A percentile compares a stretch with the other conserved stretches of the same genome.
Conservation (phyloP, 2,329 filamentous ascomycete species). For the Pseudogymnoascus sp. region DNA sequence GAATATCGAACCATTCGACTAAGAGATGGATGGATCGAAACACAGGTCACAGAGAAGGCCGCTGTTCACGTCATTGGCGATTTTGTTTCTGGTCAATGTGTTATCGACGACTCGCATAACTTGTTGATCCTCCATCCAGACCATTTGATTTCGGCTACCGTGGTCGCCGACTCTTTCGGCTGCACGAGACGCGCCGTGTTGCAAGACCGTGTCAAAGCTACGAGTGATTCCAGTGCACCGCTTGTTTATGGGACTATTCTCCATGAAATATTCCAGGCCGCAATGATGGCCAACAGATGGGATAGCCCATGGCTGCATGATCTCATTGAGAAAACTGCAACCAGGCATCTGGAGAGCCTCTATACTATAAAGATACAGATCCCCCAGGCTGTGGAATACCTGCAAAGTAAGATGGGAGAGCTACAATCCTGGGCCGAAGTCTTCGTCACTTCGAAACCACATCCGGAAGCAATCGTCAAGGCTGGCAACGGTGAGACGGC, state of each 20-base stretch:
- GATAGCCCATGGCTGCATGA: constrained; percentile 55
- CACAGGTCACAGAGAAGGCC: constrained; percentile 61
- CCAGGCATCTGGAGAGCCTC: constrained; percentile 76
- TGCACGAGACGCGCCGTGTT: constrained; percentile 86
- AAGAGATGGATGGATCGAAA: constrained; percentile 80
- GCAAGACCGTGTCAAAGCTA: constrained; percentile 90
- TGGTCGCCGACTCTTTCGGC: constrained; percentile 91
- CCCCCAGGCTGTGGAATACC: constrained; percentile 64
- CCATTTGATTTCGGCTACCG: constrained; percentile 88
- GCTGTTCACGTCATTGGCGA: constrained; percentile 81
- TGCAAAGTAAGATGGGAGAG: constrained; percentile 75
- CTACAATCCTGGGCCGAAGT: constrained; percentile 73
- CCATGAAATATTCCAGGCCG: constrained; percentile 92
- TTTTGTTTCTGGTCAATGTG: constrained; percentile 65
- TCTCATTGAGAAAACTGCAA: constrained; percentile 60
- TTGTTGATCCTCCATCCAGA: constrained; percentile 91
- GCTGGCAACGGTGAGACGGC: constrained; percentile 69
- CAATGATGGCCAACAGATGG: constrained; percentile 77
- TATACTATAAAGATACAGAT: constrained; percentile 76
- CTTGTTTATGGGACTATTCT: constrained; percentile 89
- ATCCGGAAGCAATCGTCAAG: constrained; percentile 64
- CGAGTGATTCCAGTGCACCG: constrained; percentile 66
- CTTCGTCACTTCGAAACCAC: constrained; percentile 65
- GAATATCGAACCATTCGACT: constrained; percentile 61
- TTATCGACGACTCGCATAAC: constrained; percentile 73